phyloP scores from a whole-genome alignment of 345 rosid genomes.

The Eucalyptus regnans region DNA sequence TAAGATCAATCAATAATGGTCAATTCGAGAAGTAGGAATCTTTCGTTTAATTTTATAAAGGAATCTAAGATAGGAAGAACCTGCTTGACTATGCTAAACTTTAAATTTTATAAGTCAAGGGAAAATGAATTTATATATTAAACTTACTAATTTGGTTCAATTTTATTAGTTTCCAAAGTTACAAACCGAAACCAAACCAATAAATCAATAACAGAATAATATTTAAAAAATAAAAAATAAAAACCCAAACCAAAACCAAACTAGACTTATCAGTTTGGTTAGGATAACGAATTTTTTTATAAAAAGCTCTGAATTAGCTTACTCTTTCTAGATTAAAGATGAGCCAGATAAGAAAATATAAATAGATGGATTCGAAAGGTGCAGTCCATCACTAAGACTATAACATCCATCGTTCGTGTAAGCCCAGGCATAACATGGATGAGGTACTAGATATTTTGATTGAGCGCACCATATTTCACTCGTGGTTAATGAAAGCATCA shows the following conservation, averaged over 20 bases:
- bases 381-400: fast-evolving
- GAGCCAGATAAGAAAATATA: neutral
- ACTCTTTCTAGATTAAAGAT: neutral
- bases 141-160: neutral
- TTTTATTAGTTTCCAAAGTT: neutral
- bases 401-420: neutral
- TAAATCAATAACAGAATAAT: neutral
- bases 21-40: neutral
- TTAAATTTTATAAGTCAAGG: neutral
- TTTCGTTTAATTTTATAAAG: neutral
- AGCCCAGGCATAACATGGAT: neutral
- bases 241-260: neutral
- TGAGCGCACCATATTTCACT: neutral
- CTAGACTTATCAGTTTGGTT: neutral
- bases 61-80: neutral
- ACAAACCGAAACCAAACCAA: neutral
- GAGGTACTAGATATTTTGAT: neutral
- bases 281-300: neutral
- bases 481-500: neutral
- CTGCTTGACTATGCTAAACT: neutral
- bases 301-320: neutral
- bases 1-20: neutral
- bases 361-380: neutral
- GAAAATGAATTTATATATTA: neutral
- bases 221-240: neutral